These are phyloP conservation scores for Colletotrichum australisinense DNA, from an alignment of 2,329 filamentous ascomycete species.

Conservation along the genomic window DNA sequence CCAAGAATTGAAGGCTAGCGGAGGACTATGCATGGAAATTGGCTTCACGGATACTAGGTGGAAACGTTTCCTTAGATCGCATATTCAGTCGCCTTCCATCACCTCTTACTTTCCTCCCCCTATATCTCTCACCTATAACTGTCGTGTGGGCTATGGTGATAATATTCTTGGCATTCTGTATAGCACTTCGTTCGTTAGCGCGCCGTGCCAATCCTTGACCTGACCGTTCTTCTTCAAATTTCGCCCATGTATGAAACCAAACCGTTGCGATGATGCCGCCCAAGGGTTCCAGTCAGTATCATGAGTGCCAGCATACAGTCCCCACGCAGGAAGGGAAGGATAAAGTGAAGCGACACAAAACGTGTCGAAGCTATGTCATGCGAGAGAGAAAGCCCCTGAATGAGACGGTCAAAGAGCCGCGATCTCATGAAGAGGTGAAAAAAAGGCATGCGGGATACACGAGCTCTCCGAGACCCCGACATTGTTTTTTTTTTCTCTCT, in stretches of 20 bases:
- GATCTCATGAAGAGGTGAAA: not conserved
- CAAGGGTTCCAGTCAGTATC: not conserved
- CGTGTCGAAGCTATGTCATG: not conserved
- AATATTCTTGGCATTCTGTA: not conserved
- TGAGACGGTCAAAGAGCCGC: conserved; percentile 25
- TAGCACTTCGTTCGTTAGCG: conserved; percentile 2
- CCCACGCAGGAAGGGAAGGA: no score
- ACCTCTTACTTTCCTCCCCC: not conserved
- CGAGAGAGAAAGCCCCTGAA: not conserved
- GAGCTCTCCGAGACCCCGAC: conserved; percentile 22
- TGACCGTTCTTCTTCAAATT: not conserved
- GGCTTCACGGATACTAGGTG: conserved; percentile 18
- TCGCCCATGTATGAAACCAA: not conserved
- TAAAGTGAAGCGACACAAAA: conserved; percentile 4
- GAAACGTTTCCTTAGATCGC: conserved; percentile 28
- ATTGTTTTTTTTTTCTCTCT: not conserved
- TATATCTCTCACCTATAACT: not conserved
- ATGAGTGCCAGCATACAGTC: not conserved
- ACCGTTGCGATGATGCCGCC: not conserved
- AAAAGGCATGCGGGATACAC: conserved; percentile 7
- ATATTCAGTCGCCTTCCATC: conserved; percentile 16
- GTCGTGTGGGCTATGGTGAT: conserved; percentile 1
- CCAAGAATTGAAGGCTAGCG: conserved; percentile 31
- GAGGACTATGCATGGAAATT: conserved; percentile 23
- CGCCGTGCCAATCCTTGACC: not conserved